Base-by-base conservation (phyloP, 176 grass and related monocot species). In the Pontederia paniculata region DNA sequence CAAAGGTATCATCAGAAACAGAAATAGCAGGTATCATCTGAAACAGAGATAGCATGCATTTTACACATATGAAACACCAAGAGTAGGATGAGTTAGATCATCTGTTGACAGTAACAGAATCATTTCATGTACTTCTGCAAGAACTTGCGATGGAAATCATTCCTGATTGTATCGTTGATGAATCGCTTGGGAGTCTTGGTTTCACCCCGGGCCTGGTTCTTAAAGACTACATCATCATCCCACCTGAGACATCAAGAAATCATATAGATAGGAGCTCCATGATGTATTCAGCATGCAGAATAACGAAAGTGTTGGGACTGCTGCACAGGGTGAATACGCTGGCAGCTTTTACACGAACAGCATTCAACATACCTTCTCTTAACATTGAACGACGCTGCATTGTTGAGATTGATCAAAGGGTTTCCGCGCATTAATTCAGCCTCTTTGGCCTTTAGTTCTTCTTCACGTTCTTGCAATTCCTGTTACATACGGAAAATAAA, bases 121-220 rank as follows among this genome's bases (percentile, higher is more conserved):
- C 74, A 97, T 60, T 98, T 98, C 86, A 98, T 91, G 77, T 98
- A 98, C 56, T 85, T 85, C 43, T 98, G 83, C 80, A 98, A 62
- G 63, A 97, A 97, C 63, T 97, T 90, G 37, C 83, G 93, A 42
- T 97, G 91, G 71, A 97, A 97, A 70, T 97, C 91, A 22, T 77
- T 97, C 52, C 91, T 87, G 60, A 97, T 90, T 20, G 91, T 90
- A 53, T 97, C 91, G 10, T 90, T 97, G 59, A 97, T 88, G 74
- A 97, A 97, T 52, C 91, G 76, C 57, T 97, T 90, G 0, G 86
- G 77, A 21, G 86, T 73, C 80, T 90, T 97, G 16, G 83, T 72
- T 74, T 90, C 86, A 51, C 93, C 86, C 43, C 93, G 80, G 22
- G 86, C 68, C 77, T 97, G 93, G 57, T 97, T 97, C 74, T 88